Evolutionary conservation across 257 asterid species (phyloP).

Genomic region (Euphrasia confusa): DNA sequence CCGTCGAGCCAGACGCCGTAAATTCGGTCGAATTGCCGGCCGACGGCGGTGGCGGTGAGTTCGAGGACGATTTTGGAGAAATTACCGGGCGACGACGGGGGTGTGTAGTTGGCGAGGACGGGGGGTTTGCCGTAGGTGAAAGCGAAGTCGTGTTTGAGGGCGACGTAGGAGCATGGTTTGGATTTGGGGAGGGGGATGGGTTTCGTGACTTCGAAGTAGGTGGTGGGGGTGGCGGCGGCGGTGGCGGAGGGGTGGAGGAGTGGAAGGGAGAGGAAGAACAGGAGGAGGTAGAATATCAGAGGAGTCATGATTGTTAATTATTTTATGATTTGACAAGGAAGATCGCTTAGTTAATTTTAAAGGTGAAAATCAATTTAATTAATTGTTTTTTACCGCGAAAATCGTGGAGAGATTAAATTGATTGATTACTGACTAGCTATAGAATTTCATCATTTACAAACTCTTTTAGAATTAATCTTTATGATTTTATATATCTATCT

Average conservation of each 20-base stretch:
- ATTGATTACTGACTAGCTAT: too few species aligned
- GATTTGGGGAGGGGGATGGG: conserved; percentile 50
- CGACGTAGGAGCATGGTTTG: conserved; percentile 37
- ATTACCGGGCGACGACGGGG: conserved; percentile 25
- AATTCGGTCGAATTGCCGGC: conserved; percentile 64
- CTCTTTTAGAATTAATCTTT: too few species aligned
- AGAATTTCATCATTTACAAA: too few species aligned
- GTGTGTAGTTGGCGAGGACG: conserved; percentile 37
- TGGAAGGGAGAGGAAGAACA: conserved; percentile 14
- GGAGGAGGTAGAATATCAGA: too few species aligned
- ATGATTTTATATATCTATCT: too few species aligned
- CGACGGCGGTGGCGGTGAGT: conserved; percentile 56
- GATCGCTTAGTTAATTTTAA: too few species aligned
- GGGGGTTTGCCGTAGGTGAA: conserved; percentile 51
- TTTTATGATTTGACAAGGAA: too few species aligned
- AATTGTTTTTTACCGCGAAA: too few species aligned
- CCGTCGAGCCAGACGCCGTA: conserved; percentile 78
- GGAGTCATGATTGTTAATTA: too few species aligned
- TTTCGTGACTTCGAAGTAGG: conserved; percentile 54
- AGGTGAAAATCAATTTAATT: too few species aligned
- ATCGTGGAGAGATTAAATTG: too few species aligned
- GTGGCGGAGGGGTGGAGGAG: conserved; percentile 22
- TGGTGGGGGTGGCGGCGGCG: conserved; percentile 28
- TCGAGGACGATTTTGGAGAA: conserved; percentile 49
- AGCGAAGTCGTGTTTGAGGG: conserved; percentile 57